phyloP scores from a whole-genome alignment of 2,329 filamentous ascomycete genomes.

The Penicillium sp. region DNA sequence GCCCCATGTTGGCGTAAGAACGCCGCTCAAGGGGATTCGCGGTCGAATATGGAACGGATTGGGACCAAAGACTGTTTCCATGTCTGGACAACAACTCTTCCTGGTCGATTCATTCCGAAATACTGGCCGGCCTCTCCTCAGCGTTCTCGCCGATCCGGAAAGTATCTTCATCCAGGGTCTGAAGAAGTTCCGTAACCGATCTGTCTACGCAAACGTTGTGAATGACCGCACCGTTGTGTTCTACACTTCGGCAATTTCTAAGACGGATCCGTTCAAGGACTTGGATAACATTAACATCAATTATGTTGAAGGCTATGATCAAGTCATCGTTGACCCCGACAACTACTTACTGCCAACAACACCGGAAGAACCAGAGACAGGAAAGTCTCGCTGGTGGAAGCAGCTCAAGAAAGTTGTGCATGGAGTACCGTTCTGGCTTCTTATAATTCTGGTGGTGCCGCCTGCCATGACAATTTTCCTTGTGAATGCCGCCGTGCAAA shows the following conservation, averaged over 20 bases:
- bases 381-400: slow-evolving; percentile 41
- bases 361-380: slow-evolving; percentile 19
- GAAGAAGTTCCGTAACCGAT: slow-evolving; percentile 72
- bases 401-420: slow-evolving; percentile 48
- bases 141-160: slow-evolving; percentile 77
- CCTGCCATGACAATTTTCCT: slow-evolving; percentile 73
- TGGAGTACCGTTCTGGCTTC: slow-evolving; percentile 65
- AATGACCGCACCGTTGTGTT: slow-evolving; percentile 83
- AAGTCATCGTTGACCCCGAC: slow-evolving; percentile 70
- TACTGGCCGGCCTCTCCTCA: slow-evolving; percentile 77
- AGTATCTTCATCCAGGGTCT: slow-evolving; percentile 86
- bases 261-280: slow-evolving; percentile 75
- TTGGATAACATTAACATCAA: slow-evolving; percentile 70
- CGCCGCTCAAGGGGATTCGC: slow-evolving; percentile 67
- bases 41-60: slow-evolving; percentile 80
- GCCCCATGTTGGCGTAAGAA: slow-evolving; percentile 77
- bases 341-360: slow-evolving; percentile 36
- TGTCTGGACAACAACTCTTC: slow-evolving; percentile 85
- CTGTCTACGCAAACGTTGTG: slow-evolving; percentile 81
- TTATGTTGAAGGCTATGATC: slow-evolving; percentile 72
- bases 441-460: slow-evolving; percentile 72
- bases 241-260: slow-evolving; percentile 79
- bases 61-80: slow-evolving; percentile 77
- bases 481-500: slow-evolving; percentile 76
- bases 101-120: slow-evolving; percentile 82